phyloP scores from a whole-genome alignment of 805 yeast species.

The Candida wancherniae region DNA sequence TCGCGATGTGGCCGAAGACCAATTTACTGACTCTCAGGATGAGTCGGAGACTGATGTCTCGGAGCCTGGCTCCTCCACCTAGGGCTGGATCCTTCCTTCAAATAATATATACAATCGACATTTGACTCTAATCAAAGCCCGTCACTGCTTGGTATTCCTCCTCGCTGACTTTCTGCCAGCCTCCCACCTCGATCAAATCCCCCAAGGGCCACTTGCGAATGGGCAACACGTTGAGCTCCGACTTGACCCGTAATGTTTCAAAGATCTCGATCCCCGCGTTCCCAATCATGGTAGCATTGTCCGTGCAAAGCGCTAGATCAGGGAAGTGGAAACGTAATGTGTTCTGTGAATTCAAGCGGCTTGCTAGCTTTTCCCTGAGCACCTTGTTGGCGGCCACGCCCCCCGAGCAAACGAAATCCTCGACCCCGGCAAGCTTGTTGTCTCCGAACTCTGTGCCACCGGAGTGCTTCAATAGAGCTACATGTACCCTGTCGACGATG shows the following conservation, averaged over 20 bases:
- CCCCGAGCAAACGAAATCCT: constrained; percentile 77
- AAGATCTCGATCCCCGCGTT: constrained; percentile 91
- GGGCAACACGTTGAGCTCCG: constrained; percentile 57
- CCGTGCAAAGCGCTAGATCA: constrained; percentile 71
- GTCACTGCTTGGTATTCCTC: constrained; percentile 7
- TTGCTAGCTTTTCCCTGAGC: constrained; percentile 46
- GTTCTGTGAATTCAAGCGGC: constrained; percentile 25
- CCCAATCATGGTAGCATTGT: constrained; percentile 96
- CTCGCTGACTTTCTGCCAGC: constrained; percentile 37
- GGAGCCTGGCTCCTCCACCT: not conserved
- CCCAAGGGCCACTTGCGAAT: constrained; percentile 78
- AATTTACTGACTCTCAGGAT: constrained; percentile 2
- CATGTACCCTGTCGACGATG: constrained; percentile 56
- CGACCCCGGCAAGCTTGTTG: constrained; percentile 39
- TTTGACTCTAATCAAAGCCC: constrained; percentile 10
- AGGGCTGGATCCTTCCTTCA: too few species aligned
- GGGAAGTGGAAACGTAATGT: constrained; percentile 57
- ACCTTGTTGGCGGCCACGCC: constrained; percentile 82
- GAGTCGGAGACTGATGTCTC: not conserved
- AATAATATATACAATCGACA: too few species aligned
- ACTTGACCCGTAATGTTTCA: constrained; percentile 46
- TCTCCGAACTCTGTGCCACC: constrained; percentile 20
- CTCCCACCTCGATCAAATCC: constrained; percentile 45
- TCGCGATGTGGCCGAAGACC: constrained; percentile 22
- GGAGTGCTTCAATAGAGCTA: constrained; percentile 41